Evolutionary conservation across 345 rosid genomes (phyloP).

Genomic region (Firmiana major): DNA sequence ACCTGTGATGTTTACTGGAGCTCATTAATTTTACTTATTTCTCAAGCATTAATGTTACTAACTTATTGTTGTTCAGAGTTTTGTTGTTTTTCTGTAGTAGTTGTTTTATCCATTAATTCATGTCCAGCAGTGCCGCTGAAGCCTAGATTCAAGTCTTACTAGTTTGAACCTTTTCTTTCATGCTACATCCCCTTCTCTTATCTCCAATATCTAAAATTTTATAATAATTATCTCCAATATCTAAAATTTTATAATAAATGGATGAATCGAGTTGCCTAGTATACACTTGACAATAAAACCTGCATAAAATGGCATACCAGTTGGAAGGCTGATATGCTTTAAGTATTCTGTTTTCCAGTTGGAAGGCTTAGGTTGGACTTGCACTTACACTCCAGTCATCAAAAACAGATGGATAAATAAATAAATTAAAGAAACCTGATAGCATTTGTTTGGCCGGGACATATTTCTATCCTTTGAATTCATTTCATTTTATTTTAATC

Average conservation of each 20-base stretch:
- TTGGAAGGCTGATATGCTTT: not conserved
- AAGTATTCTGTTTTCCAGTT: not conserved
- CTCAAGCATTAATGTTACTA: not conserved
- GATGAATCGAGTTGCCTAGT: not conserved
- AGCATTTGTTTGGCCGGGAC: not conserved
- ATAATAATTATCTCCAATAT: not conserved
- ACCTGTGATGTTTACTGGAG: not conserved
- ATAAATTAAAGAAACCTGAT: not conserved
- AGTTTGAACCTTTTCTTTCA: not conserved
- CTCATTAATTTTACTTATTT: not conserved
- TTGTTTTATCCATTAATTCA: not conserved
- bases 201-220: not conserved
- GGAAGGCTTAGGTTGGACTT: not conserved
- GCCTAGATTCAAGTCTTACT: not conserved
- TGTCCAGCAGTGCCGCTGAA: not conserved
- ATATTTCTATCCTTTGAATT: not conserved
- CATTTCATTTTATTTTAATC: not conserved
- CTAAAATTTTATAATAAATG: not conserved
- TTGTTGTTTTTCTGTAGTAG: not conserved
- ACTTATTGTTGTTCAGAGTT: not conserved
- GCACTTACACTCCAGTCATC: not conserved
- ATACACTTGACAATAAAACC: not conserved
- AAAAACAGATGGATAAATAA: constrained; percentile 5
- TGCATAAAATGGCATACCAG: not conserved
- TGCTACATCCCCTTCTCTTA: not conserved